Evolutionary conservation across 306 rosid species (phyloP), one percentile per base, ranked within the genome.

Genomic region (Abrus precatorius): DNA sequence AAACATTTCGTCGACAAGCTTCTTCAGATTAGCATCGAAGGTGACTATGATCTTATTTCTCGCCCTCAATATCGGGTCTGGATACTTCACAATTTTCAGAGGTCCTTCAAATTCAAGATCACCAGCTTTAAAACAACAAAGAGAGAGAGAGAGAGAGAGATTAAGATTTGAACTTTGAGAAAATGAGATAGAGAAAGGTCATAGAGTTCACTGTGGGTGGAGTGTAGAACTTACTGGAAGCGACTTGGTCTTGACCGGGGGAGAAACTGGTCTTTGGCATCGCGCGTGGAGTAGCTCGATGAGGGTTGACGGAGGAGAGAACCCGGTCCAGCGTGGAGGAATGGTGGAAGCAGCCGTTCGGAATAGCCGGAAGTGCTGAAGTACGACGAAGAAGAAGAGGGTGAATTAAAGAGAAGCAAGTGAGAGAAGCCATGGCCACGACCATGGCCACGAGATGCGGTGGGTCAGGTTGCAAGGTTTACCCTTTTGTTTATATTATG

Each of bases 1-100:
- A 81, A 95, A 95, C 98, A 95, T 95, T 79, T 93, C 96, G 45
- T 75, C 80, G 13, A 88, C 98, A 64, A 95, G 78, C 81, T 83
- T 95, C 90, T 89, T 89, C 74, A 91, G 70, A 82, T 84, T 88
- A 86, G 88, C 96, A 80, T 91, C 97, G 47, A 93, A 95, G 2
- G 85, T 77, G 3, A 56, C 86, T 6, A 95, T 79, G 48, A 96
- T 88, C 87, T 88, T 93, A 87, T 93, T 95, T 83, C 72, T 95
- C 2, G 84, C 88, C 85, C 98, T 90, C 80, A 93, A 82, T 76
- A 82, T 72, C 10, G 92, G 96, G 80, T 93, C 89, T 54, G 98
- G 98, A 88, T 95, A 91, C 54, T 90, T 83, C 82, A 91, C 92
- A 83, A 93, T 82, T 82, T 71, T 73, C 50, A 91, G 83, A 5